Evolutionary conservation across 140 eudicot species (phyloP), one percentile per base, ranked within the genome.

Genomic region (Bidens hawaiensis): DNA sequence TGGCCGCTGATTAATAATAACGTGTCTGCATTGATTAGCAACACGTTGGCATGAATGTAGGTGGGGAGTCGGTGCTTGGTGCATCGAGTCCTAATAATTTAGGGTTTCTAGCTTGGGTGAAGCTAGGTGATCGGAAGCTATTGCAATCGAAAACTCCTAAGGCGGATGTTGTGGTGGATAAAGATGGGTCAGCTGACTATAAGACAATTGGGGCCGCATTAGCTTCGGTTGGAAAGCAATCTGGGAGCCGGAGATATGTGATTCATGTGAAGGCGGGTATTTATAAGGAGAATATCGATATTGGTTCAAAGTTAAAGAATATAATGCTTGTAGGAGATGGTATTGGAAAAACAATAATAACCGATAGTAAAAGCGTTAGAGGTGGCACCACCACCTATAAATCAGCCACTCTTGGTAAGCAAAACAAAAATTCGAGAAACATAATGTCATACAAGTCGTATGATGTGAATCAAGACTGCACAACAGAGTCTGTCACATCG

Each of bases 361-460:
- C 96, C 5, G 89, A 89, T 16, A 84, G 91, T 64, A 76, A 41
- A 68, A 87, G 98, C 63, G 96, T 82, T 26, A 83, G 61, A 11
- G 89, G 89, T 33, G 98, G 98, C 30, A 31, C 72, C 74, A 91
- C 98, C 77, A 91, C 95, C 64, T 91, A 72, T 68, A 72, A 63
- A 49, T 91, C 98, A 4, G 95, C 98, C 69, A 91, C 98, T 15
- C 81, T 87, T 55, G 98, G 98, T 90, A 76, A 62, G 94, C 62
- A 17, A 22, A 24, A 43, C n/a, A 43, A 4, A 43, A 62, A 15
- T 28, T 50, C 10, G 1, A 31, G n/a, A n/a, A n/a, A n/a, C n/a
- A n/a, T n/a, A n/a, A n/a, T n/a, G n/a, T n/a, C n/a, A n/a, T n/a
- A n/a, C n/a, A n/a, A n/a, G n/a, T n/a, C n/a, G n/a, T n/a, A n/a